Conservation (phyloP, 2,329 filamentous ascomycete genomes). For the Aspergillus vadensis region DNA sequence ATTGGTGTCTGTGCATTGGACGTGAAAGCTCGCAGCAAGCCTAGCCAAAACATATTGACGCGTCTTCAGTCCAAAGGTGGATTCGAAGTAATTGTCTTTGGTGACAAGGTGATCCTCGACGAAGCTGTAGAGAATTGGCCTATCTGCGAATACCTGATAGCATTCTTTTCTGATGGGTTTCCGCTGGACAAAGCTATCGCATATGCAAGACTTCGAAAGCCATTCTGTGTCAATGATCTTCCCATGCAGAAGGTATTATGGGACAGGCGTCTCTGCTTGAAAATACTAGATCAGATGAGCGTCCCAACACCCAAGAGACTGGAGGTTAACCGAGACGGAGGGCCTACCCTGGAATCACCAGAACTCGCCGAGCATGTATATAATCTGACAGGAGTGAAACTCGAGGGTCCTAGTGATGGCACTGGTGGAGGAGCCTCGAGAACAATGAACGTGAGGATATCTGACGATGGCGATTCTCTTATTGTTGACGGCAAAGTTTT, state of each 20-base stretch:
- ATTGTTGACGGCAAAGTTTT: conserved; percentile 81
- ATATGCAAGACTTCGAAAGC: conserved; percentile 88
- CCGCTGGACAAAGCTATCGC: conserved; percentile 95
- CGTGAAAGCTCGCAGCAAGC: conserved; percentile 94
- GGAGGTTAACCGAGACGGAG: conserved; percentile 91
- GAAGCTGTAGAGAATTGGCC: conserved; percentile 97
- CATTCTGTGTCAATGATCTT: conserved; percentile 96
- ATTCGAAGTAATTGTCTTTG: conserved; percentile 96
- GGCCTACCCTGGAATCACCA: conserved; percentile 73
- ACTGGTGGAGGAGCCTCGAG: conserved; percentile 59
- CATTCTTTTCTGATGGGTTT: conserved; percentile 97
- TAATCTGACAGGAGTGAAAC: conserved; percentile 73
- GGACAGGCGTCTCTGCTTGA: conserved; percentile 88
- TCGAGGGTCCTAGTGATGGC: conserved; percentile 71
- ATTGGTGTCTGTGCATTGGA: conserved; percentile 96
- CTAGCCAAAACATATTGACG: conserved; percentile 93
- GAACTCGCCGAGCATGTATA: conserved; percentile 80
- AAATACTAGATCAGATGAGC: conserved; percentile 82
- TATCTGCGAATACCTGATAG: conserved; percentile 93
- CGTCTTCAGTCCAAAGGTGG: conserved; percentile 85
- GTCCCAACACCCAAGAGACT: conserved; percentile 87
- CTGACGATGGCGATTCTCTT: conserved; percentile 87
- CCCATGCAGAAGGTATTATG: conserved; percentile 97
- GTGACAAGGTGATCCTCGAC: conserved; percentile 97
- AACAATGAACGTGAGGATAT: conserved; percentile 73